Conservation (phyloP, 2,329 filamentous ascomycete species). For the Pezicula radicicola region DNA sequence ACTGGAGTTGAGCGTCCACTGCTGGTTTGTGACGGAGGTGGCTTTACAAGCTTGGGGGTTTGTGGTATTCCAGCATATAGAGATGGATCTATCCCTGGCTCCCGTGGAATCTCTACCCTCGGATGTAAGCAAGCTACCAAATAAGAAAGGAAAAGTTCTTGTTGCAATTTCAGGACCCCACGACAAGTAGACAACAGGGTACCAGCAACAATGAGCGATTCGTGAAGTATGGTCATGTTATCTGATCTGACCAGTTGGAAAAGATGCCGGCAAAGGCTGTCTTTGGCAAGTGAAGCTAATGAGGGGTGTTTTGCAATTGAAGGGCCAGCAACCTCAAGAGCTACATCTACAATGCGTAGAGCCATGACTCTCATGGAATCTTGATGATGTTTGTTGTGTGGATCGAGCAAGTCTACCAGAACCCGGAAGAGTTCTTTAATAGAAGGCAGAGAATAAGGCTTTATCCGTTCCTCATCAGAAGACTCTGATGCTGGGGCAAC, state of each 20-base stretch:
- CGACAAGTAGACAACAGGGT: constrained; percentile 90
- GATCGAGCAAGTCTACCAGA: constrained; percentile 88
- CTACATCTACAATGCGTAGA: constrained; percentile 92
- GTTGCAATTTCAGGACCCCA: constrained; percentile 87
- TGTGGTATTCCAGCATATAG: constrained; percentile 93
- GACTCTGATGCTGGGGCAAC: constrained; percentile 24
- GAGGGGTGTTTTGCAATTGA: constrained; percentile 92
- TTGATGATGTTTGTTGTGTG: constrained; percentile 87
- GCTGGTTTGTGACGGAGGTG: constrained; percentile 64
- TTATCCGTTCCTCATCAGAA: constrained; percentile 52
- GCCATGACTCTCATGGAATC: constrained; percentile 98
- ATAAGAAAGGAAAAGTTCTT: constrained; percentile 94
- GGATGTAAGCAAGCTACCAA: constrained; percentile 91
- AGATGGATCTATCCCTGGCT: constrained; percentile 84
- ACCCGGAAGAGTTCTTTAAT: constrained; percentile 94
- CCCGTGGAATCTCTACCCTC: constrained; percentile 87
- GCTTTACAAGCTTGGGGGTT: constrained; percentile 82
- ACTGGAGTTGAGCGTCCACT: constrained; percentile 90
- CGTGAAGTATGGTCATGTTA: constrained; percentile 91
- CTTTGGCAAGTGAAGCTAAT: constrained; percentile 82
- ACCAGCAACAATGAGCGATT: constrained; percentile 86
- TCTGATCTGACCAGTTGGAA: constrained; percentile 97
- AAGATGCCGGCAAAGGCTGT: constrained; percentile 87
- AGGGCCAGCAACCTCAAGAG: constrained; percentile 90
- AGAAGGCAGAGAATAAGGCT: constrained; percentile 89